Evolutionary conservation across 495 filamentous ascomycete genomes (phyloP).

Genomic region (Pseudotulostoma volvatum): DNA sequence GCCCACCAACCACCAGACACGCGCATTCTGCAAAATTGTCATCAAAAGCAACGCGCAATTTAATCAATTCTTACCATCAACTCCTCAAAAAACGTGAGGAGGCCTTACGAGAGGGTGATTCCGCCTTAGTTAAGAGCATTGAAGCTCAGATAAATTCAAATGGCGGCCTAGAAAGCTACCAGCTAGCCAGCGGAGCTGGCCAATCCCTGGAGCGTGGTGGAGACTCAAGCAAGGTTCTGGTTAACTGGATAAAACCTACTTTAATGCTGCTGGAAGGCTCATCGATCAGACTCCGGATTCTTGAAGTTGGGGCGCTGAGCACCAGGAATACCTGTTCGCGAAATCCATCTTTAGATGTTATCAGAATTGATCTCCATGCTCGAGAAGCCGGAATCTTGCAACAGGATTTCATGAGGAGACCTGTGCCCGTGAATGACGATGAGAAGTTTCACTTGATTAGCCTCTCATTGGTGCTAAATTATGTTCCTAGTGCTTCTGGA

Average conservation of each 20-base stretch:
- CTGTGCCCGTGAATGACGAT: constrained; percentile 41
- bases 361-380: constrained; percentile 80
- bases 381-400: constrained; percentile 62
- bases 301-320: constrained; percentile 85
- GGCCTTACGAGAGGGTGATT: constrained; percentile 49
- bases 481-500: constrained; percentile 56
- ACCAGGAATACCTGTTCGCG: constrained; percentile 69
- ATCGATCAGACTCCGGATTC: constrained; percentile 36
- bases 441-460: constrained; percentile 79
- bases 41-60: constrained; percentile 57
- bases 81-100: constrained; percentile 61
- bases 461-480: constrained; percentile 91
- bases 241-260: constrained; percentile 61
- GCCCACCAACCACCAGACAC: constrained; percentile 37
- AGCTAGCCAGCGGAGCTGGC: constrained; percentile 74
- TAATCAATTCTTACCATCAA: constrained; percentile 74
- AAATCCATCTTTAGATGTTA: constrained; percentile 51
- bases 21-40: constrained; percentile 46
- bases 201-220: constrained; percentile 75
- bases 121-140: constrained; percentile 34
- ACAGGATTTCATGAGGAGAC: constrained; percentile 90
- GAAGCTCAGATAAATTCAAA: constrained; percentile 43
- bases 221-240: constrained; percentile 71
- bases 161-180: constrained; percentile 73
- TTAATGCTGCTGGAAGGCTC: constrained; percentile 13